phyloP scores from a whole-genome alignment of 2,329 filamentous ascomycete species.

The Lecanicillium sp. region DNA sequence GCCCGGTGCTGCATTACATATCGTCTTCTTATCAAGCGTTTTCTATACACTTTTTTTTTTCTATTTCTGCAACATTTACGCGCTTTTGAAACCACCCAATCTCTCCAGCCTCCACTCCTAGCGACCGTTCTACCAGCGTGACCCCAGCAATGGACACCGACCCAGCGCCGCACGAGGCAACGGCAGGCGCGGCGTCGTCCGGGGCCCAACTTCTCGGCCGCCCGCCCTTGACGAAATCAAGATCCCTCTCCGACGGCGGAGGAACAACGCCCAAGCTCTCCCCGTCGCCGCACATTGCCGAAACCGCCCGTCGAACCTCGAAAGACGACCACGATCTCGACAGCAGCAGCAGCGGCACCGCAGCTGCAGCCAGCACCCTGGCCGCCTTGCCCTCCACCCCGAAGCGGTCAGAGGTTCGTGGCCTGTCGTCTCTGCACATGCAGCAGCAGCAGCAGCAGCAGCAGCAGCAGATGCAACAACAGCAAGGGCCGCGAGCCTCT shows the following conservation, averaged over 20 bases:
- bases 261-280: constrained; percentile 50
- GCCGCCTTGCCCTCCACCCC: constrained; percentile 58
- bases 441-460: constrained; percentile 15
- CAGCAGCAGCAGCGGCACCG: neutral
- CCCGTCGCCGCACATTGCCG: constrained; percentile 51
- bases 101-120: neutral
- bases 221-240: constrained; percentile 46
- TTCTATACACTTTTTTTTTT: too few relatives aligned
- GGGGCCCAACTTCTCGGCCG: constrained; percentile 19
- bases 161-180: constrained; percentile 7
- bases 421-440: constrained; percentile 43
- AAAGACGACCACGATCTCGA: constrained; percentile 60
- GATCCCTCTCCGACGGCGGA: constrained; percentile 61
- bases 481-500: constrained; percentile 9
- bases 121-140: neutral
- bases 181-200: constrained; percentile 7
- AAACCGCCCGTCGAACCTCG: constrained; percentile 48
- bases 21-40: too few relatives aligned
- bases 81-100: neutral
- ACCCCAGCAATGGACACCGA: constrained; percentile 10
- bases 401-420: constrained; percentile 59
- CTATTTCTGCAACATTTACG: neutral
- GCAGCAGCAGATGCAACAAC: constrained; percentile 1
- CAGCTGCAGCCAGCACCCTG: constrained; percentile 22
- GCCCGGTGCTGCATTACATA: too few relatives aligned